Evolutionary conservation across 2,329 filamentous ascomycete species (phyloP), one percentile per base, ranked within the genome.

Genomic region (Orbilia quercus): DNA sequence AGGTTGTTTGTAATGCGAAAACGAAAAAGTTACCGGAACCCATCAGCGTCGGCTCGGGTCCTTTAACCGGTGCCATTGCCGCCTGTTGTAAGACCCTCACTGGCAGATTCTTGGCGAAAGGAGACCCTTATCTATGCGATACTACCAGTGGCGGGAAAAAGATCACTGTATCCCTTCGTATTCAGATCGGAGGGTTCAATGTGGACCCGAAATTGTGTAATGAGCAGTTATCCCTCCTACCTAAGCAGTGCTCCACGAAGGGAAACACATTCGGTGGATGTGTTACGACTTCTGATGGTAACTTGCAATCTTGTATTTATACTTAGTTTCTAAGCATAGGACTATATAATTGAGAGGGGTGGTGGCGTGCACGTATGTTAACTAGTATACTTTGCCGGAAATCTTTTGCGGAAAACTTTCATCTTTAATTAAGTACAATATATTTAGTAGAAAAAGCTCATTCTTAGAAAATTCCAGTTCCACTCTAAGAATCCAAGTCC

Each of bases 151-250:
- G 18, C 14, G 51, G 51, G 11, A 38, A 55, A 23, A 16, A 23
- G 11, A 2, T 20, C 5, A 55, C 51, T 6, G 18, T 55, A 12
- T 55, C 51, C 9, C 16, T 55, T 11, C 31, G 34, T n/a, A 40
- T 55, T 12, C 51, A 34, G 14, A 20, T 40, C n/a, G 51, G 51
- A 7, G 51, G 51, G 31, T 55, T 55, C 31, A 40, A 38, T 55
- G 51, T 55, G 14, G 22, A 12, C 7, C 28, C 18, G 18, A 23
- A 23, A n/a, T 40, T 20, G 20, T 55, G 51, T 40, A 23, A 22
- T 20, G 18, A 40, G 34, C 28, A 55, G 18, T 14, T 55, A 7
- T 38, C 18, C 5, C 3, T 20, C 1, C n/a, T 55, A 4, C 51
- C 51, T 9, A 22, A 38, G 11, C 16, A 40, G 18, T 55, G 31